Percentiles rank a stretch among this genome's conserved stretches.
phyloP scores from a whole-genome alignment of 306 rosid genomes.

The Quillaja saponaria region DNA sequence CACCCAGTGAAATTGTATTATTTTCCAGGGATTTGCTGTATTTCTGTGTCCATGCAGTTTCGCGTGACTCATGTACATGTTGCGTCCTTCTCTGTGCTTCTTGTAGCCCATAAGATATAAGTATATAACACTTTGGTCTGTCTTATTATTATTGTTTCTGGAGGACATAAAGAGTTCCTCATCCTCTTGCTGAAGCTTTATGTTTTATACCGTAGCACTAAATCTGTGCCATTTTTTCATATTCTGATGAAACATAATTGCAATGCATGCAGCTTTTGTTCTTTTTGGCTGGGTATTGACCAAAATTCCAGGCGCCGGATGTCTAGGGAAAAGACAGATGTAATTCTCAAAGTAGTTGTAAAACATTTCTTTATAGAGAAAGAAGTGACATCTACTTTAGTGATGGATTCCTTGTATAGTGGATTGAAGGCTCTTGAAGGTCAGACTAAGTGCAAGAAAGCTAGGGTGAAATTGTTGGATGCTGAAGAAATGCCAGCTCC shows the following conservation, averaged over 20 bases:
- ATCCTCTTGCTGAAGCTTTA: background rate
- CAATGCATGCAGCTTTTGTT: slow-evolving; percentile 61
- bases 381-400: slow-evolving; percentile 97
- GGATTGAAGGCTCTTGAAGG: slow-evolving; percentile 97
- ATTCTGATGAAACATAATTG: slow-evolving; percentile 26
- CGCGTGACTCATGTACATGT: slow-evolving; percentile 10
- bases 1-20: too few species aligned
- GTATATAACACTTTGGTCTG: slow-evolving; percentile 15
- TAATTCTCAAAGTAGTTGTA: slow-evolving; percentile 85
- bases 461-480: slow-evolving; percentile 60
- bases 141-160: slow-evolving; percentile 9
- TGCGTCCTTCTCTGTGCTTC: too few species aligned
- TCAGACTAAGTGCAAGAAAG: slow-evolving; percentile 66
- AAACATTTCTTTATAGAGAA: slow-evolving; percentile 95
- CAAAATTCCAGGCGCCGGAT: slow-evolving; percentile 79
- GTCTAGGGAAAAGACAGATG: slow-evolving; percentile 90
- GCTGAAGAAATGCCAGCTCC: slow-evolving; percentile 92
- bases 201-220: background rate
- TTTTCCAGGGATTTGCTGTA: slow-evolving; percentile 12
- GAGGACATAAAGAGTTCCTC: slow-evolving; percentile 5
- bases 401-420: slow-evolving; percentile 97
- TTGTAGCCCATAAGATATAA: background rate
- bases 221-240: slow-evolving; percentile 2
- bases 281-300: slow-evolving; percentile 94
- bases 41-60: background rate